Base-by-base conservation (phyloP, 2,329 filamentous ascomycete genomes). In the Aspergillus fructus region DNA sequence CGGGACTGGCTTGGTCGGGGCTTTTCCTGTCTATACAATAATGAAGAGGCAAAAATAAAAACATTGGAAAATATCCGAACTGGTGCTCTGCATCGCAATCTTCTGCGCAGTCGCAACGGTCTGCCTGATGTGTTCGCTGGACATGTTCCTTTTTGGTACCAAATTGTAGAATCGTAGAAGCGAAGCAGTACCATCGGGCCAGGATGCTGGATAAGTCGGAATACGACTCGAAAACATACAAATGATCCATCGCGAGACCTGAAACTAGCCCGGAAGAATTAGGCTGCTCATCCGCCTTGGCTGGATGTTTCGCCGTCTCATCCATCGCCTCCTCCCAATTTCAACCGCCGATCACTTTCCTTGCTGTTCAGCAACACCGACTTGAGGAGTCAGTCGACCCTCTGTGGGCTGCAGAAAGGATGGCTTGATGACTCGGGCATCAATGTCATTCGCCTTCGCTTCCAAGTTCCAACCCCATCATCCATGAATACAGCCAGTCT, bases 21-120 rank as follows among this genome's bases (percentile, higher is more conserved):
- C 67, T 34, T 40, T 45, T 65, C 67, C 63, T 64, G 64, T 66
- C 60, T 69, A 72, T 66, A 70, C 60, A 62, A 63, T 64, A 72
- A 74, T 68, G 57, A 49, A 53, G 50, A 54, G 34, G 27, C 55
- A 68, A 71, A 55, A 58, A 59, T 55, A 72, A 73, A 74, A 73
- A 72, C 68, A 73, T 69, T 72, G 72, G 68, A 73, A 72, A 73
- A 60, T 65, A 42, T 39, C 37, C 49, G 27, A 15, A 23, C 13
- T n/a, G n/a, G 41, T 4, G 19, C 17, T 37, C 34, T 8, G 34
- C 12, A 6, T 37, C 34, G 34, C 34, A 37, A 37, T 37, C 12
- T 37, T n/a, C 34, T 7, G 34, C 13, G 34, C 34, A 37, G 15
- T 37, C 13, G 12, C 34, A 37, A n/a, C 6, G 6, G 12, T n/a